Evolutionary conservation across 768 basidiomycete species (phyloP), one percentile per base, ranked within the genome.

Genomic region (Leccinum variicolor): DNA sequence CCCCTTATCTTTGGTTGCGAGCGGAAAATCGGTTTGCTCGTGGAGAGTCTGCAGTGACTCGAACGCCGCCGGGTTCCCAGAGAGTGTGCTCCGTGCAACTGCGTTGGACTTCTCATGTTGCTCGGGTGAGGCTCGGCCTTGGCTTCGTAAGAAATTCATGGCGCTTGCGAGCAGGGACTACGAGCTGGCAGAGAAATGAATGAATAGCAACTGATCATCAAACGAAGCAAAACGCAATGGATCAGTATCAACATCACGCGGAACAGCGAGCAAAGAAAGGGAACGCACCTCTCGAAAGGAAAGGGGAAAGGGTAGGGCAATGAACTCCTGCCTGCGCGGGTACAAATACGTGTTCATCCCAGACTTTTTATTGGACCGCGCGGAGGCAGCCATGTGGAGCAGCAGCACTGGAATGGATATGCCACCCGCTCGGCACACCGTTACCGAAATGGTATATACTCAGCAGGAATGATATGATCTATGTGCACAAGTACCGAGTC

Each of bases 11-110:
- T 36, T 50, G 25, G 7, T n/a, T 39, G 1, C 15, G 6, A 10
- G 17, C 6, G 45, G 19, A n/a, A 15, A 4, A 9, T 29, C 50
- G 5, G 21, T 58, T 17, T 54, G 52, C 4, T 60, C 55, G 1
- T 55, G 61, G 31, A 65, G 52, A 0, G 65, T 69, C 6, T n/a
- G 52, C 17, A 15, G 29, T 1, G 34, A 9, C 6, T 52, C 46
- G 3, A 48, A 17, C 8, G 21, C 13, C 25, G 0, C 33, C 3
- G 46, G 25, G 11, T n/a, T 19, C 11, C 21, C 21, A 19, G 33
- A 11, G 29, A 23, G n/a, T 10, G 34, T n/a, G 10, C 6, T 39
- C 0, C 21, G n/a, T 6, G 11, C 31, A 25, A 6, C 19, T 3
- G 6, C 34, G 1, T 49, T 45, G 9, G 39, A 39, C 17, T 39